Conservation (phyloP, 257 asterid genomes). For the Fraxinus quadrangulata region DNA sequence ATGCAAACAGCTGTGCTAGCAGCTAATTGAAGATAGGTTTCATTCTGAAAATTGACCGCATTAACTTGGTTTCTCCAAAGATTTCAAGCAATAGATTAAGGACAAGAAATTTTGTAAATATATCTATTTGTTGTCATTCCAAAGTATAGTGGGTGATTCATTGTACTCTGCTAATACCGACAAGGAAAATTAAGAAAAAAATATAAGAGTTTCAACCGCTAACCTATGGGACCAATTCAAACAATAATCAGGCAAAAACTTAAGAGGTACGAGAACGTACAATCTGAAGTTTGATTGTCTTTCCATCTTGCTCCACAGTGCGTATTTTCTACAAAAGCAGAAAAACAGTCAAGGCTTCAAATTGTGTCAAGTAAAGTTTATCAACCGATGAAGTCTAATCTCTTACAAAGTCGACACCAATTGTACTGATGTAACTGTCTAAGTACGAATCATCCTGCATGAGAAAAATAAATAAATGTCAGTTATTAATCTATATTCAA, state of each 20-base stretch:
- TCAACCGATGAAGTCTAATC: not conserved
- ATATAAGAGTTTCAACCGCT: not conserved
- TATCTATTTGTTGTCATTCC: not conserved
- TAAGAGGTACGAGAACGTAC: constrained; percentile 33
- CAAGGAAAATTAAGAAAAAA: not conserved
- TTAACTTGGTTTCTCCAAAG: not conserved
- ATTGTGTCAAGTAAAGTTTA: constrained; percentile 13
- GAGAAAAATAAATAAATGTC: constrained; percentile 5
- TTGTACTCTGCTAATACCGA: not conserved
- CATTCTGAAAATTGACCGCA: not conserved
- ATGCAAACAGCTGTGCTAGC: not conserved
- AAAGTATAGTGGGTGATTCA: not conserved
- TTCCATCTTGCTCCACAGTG: constrained; percentile 87
- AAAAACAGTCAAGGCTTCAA: constrained; percentile 12
- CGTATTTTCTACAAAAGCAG: constrained; percentile 70
- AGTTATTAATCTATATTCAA: constrained; percentile 13
- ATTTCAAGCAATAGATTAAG: not conserved
- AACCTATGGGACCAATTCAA: constrained; percentile 9
- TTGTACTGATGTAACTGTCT: constrained; percentile 90
- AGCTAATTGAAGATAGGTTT: not conserved
- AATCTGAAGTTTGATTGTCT: constrained; percentile 86
- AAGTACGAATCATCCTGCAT: constrained; percentile 79
- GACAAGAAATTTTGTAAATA: not conserved
- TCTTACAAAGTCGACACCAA: constrained; percentile 92
- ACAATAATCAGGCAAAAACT: constrained; percentile 18